Percentiles rank a stretch among this genome's conserved stretches.
phyloP scores from a whole-genome alignment of 345 rosid species.

The Carallia pectinifolia region DNA sequence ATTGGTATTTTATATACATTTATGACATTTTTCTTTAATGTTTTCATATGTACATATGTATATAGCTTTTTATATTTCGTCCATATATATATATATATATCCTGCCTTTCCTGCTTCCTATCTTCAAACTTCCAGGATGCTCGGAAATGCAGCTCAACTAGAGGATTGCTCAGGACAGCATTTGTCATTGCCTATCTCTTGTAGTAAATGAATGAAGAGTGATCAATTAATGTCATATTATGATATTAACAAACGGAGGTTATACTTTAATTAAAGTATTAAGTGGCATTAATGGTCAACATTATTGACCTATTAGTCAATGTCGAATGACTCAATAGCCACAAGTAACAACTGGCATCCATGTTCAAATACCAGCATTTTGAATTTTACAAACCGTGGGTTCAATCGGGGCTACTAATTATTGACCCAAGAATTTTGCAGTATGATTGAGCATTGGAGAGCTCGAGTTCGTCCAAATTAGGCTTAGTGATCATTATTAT shows the following conservation, averaged over 20 bases:
- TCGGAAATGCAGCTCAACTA: no score
- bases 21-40: no score
- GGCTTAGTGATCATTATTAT: not conserved
- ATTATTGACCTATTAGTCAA: slow-evolving; percentile 23
- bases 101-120: no score
- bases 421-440: slow-evolving; percentile 2
- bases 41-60: no score
- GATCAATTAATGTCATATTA: not conserved
- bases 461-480: slow-evolving; percentile 1
- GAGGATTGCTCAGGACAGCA: no score
- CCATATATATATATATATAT: no score
- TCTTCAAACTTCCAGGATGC: no score
- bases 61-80: no score
- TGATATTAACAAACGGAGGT: slow-evolving; percentile 2
- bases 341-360: slow-evolving; percentile 42
- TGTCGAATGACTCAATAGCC: slow-evolving; percentile 16
- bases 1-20: no score
- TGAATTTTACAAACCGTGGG: not conserved
- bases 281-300: slow-evolving; percentile 13
- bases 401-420: not conserved
- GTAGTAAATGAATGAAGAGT: not conserved
- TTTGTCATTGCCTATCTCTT: no score
- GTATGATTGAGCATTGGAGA: not conserved
- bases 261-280: not conserved
- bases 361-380: slow-evolving; percentile 20